Evolutionary conservation across 192 early-diverging fungal species (phyloP), one percentile per base, ranked within the genome.

Genomic region (Entomortierella parvispora): DNA sequence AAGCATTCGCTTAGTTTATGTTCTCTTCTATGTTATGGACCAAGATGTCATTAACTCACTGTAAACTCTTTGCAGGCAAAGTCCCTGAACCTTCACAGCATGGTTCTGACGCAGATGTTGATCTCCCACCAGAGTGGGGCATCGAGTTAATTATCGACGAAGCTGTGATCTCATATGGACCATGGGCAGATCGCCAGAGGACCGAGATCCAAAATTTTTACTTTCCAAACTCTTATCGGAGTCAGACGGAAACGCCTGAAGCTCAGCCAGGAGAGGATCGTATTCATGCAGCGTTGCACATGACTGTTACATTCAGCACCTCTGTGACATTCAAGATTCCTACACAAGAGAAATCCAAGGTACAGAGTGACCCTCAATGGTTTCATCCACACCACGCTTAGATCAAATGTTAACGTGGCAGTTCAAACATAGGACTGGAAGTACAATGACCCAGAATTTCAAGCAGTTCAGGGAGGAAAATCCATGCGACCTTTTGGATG

Each of bases 181-280:
- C 93, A 17, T 94, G 93, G 93, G 85, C 91, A 14, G 90, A 93
- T 71, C 83, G 90, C 25, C 93, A 94, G 57, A 80, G 92, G 31
- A 47, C 79, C 12, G 44, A 83, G 42, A 82, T 93, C 18, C 91
- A 94, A 56, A 83, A 82, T 45, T 93, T 88, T 69, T 91, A 91
- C 48, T 94, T 90, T 58, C 93, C 93, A 11, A 82, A 84, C n/a
- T 56, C 90, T 0, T 88, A 89, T 59, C 86, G 91, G 10, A 83
- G 82, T 20, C 50, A 62, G 29, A 53, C 62, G 9, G 80, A 65
- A 40, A 91, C 91, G 10, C 76, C 78, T 15, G 62, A 34, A 22
- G 71, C 88, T 14, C 32, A 65, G 5, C 81, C 83, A 29, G 92
- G 91, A 2, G 80, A 91, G 28, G 69, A 80, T 28, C 81, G 92